Evolutionary conservation across 2,329 filamentous ascomycete species (phyloP), one percentile per base, ranked within the genome.

Genomic region (Macrophomina tecta): DNA sequence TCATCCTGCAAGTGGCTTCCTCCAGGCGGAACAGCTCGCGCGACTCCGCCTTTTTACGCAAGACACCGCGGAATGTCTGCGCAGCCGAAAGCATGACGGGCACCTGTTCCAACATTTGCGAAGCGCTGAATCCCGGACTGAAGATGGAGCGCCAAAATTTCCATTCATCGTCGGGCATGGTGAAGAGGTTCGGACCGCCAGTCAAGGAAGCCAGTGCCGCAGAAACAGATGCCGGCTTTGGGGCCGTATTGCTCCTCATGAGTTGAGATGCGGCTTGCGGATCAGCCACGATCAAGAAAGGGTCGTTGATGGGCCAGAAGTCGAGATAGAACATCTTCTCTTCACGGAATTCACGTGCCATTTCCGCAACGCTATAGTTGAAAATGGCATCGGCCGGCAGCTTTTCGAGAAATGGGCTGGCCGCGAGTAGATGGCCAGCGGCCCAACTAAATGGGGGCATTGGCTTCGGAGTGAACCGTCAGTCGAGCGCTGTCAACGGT

Each of bases 121-220:
- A 64, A 9, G 64, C 40, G 3, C 64, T 58, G 65, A 75, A 75
- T 8, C 69, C 71, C 11, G 73, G 72, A 16, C 68, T 65, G 62
- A 72, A 73, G n/a, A 70, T 69, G 16, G 58, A 38, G 42, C 69
- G 65, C 69, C 70, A 70, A 3, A 23, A 48, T 61, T 74, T 74
- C 72, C 73, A 73, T 14, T 58, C 55, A 3, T 69, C 18, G 16
- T 71, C 72, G 18, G 71, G 67, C 64, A 70, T 53, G 46, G 49
- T 52, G 32, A 52, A 52, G 4, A 52, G 49, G 32, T 52, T 52
- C 16, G 49, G 23, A 18, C 49, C 49, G 16, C 49, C 49, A 28
- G 49, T 52, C 28, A 52, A 32, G 11, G 16, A 52, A 32, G n/a
- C 23, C 49, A 52, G 23, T 52, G 49, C 49, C 49, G 49, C 49